These are phyloP conservation scores for Penicillium crustosum DNA, from an alignment of 2,329 filamentous ascomycete genomes.

Conservation along the genomic window DNA sequence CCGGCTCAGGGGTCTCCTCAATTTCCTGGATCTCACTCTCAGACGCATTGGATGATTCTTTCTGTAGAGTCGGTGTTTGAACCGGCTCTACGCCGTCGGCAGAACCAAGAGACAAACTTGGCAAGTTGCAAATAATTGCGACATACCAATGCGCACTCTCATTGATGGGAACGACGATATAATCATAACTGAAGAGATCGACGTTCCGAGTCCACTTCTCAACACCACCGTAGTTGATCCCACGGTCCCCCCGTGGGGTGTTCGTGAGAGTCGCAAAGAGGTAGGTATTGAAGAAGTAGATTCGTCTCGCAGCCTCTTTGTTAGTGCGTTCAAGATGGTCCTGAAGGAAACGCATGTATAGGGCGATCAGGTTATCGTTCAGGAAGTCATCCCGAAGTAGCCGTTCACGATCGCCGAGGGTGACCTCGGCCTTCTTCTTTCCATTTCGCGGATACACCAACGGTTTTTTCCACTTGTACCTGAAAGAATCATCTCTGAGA, in stretches of 20 bases:
- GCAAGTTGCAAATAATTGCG: constrained; percentile 89
- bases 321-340: constrained; percentile 56
- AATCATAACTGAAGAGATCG: constrained; percentile 82
- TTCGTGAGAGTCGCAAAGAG: constrained; percentile 80
- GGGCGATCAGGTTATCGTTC: constrained; percentile 89
- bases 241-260: constrained; percentile 50
- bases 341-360: constrained; percentile 77
- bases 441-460: constrained; percentile 48
- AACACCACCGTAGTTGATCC: constrained; percentile 81
- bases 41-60: constrained; percentile 13
- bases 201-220: constrained; percentile 83
- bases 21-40: constrained; percentile 28
- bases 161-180: constrained; percentile 89
- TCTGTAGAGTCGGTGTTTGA: constrained; percentile 4
- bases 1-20: constrained; percentile 29
- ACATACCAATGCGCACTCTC: constrained; percentile 89
- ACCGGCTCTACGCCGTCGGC: constrained; percentile 7
- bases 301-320: constrained; percentile 59
- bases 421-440: constrained; percentile 49
- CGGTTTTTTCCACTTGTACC: constrained; percentile 37
- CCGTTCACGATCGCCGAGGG: constrained; percentile 56
- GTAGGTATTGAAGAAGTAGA: constrained; percentile 91
- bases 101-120: constrained; percentile 52
- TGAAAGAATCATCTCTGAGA: constrained; percentile 20
- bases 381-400: constrained; percentile 83